phyloP scores from a whole-genome alignment of 805 yeast species.

The Isabelozyma gotoi region DNA sequence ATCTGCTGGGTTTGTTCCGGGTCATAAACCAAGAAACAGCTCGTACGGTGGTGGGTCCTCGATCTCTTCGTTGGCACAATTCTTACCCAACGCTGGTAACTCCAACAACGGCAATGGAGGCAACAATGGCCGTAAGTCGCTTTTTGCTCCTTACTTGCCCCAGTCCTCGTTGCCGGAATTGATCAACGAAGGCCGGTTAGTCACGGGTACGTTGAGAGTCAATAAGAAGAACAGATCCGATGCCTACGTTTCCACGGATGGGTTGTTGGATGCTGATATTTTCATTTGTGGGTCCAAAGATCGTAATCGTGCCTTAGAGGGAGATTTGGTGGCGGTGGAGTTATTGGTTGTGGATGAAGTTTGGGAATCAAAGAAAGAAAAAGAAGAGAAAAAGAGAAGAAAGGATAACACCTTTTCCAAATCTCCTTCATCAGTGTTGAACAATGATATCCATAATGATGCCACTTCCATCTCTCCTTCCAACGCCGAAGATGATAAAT shows the following conservation, averaged over 20 bases:
- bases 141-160: conserved; percentile 95
- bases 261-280: conserved; percentile 92
- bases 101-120: conserved; percentile 20
- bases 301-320: conserved; percentile 95
- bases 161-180: conserved; percentile 89
- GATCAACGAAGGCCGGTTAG: conserved; percentile 85
- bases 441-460: conserved; percentile 77
- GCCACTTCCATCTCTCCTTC: conserved; percentile 58
- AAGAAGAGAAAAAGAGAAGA: conserved; percentile 94
- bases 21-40: conserved; percentile 69
- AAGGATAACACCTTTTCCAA: conserved; percentile 52
- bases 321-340: conserved; percentile 95
- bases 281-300: conserved; percentile 98
- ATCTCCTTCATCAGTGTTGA: conserved; percentile 36
- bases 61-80: conserved; percentile 45
- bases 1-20: conserved; percentile 57
- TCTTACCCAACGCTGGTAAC: conserved; percentile 15
- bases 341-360: conserved; percentile 94
- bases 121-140: conserved; percentile 62
- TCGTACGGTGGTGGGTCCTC: conserved; percentile 65
- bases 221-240: conserved; percentile 96
- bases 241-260: conserved; percentile 98
- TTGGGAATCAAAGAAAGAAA: conserved; percentile 94
- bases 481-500: conserved; percentile 25
- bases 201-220: conserved; percentile 89